phyloP scores from a whole-genome alignment of 495 filamentous ascomycete species.

The Chlorociboria aeruginascens region DNA sequence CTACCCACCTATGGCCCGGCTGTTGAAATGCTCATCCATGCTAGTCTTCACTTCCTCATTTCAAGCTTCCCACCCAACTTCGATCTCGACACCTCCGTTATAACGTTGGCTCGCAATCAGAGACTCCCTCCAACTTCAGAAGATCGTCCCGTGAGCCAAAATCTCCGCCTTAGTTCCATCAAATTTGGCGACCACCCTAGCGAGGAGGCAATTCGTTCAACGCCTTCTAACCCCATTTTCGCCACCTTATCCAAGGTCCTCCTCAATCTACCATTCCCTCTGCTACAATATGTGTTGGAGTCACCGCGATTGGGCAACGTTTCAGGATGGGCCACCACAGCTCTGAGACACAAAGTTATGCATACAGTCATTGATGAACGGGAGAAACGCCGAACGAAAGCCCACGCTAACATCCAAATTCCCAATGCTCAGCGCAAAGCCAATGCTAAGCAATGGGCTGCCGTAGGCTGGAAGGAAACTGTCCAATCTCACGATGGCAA shows the following conservation, averaged over 20 bases:
- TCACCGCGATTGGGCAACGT: slow-evolving; percentile 31
- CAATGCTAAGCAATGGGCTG: slow-evolving; percentile 18
- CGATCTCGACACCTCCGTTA: slow-evolving; percentile 30
- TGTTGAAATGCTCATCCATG: slow-evolving; percentile 24
- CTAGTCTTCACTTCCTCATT: slow-evolving; percentile 31
- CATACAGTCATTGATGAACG: slow-evolving; percentile 45
- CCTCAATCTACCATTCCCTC: slow-evolving; percentile 48
- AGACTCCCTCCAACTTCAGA: slow-evolving; percentile 26
- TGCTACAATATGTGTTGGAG: slow-evolving; percentile 45
- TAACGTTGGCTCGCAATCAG: slow-evolving; percentile 24
- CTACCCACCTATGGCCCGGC: slow-evolving; percentile 15
- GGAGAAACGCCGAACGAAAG: slow-evolving; percentile 28
- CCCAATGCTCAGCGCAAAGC: slow-evolving; percentile 12
- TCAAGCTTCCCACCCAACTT: slow-evolving; percentile 35
- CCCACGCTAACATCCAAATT: slow-evolving; percentile 14
- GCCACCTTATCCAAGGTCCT: slow-evolving; percentile 46
- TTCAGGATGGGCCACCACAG: slow-evolving; percentile 31
- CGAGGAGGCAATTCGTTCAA: slow-evolving; percentile 10
- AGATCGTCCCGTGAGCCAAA: slow-evolving; percentile 21
- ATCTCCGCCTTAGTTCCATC: slow-evolving; percentile 45
- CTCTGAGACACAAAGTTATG: slow-evolving; percentile 32
- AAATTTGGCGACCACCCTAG: slow-evolving; percentile 49
- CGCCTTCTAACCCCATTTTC: slow-evolving; percentile 22
- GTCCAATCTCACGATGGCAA: slow-evolving; percentile 15
- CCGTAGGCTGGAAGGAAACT: slow-evolving; percentile 26